phyloP scores from a whole-genome alignment of 2,329 filamentous ascomycete species.

The Venturia carpophila region DNA sequence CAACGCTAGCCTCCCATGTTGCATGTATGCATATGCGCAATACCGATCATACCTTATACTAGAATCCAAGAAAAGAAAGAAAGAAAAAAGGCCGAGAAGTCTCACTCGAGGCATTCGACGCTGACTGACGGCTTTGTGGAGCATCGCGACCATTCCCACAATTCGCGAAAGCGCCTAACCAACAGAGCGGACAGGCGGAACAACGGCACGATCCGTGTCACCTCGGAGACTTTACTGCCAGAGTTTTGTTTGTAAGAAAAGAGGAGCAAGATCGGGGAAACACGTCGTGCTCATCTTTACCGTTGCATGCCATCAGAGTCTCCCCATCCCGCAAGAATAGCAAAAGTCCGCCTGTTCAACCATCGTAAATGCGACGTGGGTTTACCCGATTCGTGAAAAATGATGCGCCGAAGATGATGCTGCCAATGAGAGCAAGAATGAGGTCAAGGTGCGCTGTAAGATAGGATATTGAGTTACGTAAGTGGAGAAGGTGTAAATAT shows the following conservation, averaged over 20 bases:
- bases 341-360: conserved; percentile 5
- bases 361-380: not conserved
- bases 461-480: not conserved
- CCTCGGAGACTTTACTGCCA: not conserved
- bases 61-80: not conserved
- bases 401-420: not conserved
- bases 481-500: not conserved
- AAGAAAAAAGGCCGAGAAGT: too few species aligned
- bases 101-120: too few species aligned
- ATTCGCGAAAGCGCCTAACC: not conserved
- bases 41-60: not conserved
- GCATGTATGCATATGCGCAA: not conserved
- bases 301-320: not conserved
- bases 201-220: conserved; percentile 5
- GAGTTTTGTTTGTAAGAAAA: not conserved
- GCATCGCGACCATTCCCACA: not conserved
- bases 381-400: not conserved
- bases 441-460: not conserved
- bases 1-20: conserved; percentile 7
- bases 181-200: not conserved
- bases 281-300: not conserved
- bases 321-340: not conserved
- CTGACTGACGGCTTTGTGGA: not conserved
- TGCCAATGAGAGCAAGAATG: not conserved
- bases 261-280: not conserved